phyloP scores from a whole-genome alignment of 1,284 basidiomycete species.

The Phellopilus nigrolimitatus region DNA sequence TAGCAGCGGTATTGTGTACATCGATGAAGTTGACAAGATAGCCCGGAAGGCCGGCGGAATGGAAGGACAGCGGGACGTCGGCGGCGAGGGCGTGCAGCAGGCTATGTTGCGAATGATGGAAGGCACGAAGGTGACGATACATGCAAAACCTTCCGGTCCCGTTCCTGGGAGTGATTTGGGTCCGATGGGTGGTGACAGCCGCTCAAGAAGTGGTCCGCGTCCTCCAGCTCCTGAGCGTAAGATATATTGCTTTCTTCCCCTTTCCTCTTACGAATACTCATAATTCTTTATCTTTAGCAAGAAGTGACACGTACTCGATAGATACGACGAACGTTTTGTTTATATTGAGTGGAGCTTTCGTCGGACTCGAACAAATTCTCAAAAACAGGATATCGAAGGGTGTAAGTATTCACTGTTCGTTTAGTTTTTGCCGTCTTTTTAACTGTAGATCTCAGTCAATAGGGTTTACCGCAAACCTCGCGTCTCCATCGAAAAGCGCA shows the following conservation, averaged over 20 bases:
- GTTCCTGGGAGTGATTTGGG: constrained; percentile 8
- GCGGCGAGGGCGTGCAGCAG: constrained; percentile 96
- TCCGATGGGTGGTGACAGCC: constrained; percentile 36
- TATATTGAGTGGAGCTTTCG: constrained; percentile 90
- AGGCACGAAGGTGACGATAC: constrained; percentile 80
- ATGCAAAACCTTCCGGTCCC: constrained; percentile 43
- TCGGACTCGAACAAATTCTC: constrained; percentile 83
- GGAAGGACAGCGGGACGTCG: constrained; percentile 84
- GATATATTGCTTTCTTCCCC: constrained; percentile 20
- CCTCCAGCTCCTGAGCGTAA: constrained; percentile 34
- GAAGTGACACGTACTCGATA: constrained; percentile 65
- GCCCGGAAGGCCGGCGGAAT: constrained; percentile 62
- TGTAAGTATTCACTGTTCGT: constrained; percentile 40
- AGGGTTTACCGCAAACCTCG: constrained; percentile 75
- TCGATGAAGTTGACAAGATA: constrained; percentile 95
- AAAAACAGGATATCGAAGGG: constrained; percentile 78
- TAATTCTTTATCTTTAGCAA: constrained; percentile 37
- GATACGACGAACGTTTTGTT: constrained; percentile 90
- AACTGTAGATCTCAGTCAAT: constrained; percentile 57
- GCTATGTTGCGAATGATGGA: constrained; percentile 90
- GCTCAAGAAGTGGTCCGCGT: constrained; percentile 40
- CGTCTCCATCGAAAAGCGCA: constrained; percentile 36
- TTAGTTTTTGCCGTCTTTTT: not conserved
- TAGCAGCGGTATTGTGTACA: constrained; percentile 90
- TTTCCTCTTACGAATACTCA: not conserved